Conservation (phyloP, 1,284 basidiomycete species). For the Irpex lacteus region DNA sequence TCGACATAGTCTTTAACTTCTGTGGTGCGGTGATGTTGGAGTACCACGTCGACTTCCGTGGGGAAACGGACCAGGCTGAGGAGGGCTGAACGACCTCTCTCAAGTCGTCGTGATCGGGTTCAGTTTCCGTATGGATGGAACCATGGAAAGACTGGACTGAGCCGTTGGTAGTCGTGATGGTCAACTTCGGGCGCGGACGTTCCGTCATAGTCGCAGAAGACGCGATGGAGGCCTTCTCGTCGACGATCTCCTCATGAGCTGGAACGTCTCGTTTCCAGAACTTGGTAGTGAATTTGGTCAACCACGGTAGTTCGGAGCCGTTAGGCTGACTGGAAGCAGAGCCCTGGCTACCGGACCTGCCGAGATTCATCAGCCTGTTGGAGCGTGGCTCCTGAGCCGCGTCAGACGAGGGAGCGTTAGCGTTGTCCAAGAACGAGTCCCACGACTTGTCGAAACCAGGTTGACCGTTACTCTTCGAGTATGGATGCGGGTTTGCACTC, state of each 20-base stretch:
- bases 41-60: slow-evolving; percentile 37
- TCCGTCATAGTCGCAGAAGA: not conserved
- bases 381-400: slow-evolving; percentile 17
- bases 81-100: slow-evolving; percentile 26
- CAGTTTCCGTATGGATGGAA: not conserved
- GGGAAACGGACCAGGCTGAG: slow-evolving; percentile 42
- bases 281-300: slow-evolving; percentile 27
- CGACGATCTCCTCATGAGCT: slow-evolving; percentile 7
- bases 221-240: slow-evolving; percentile 3
- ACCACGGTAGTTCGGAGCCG: slow-evolving; percentile 13
- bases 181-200: slow-evolving; percentile 36
- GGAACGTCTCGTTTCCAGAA: slow-evolving; percentile 19
- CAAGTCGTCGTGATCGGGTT: not conserved
- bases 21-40: slow-evolving; percentile 23
- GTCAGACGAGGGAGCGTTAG: slow-evolving; percentile 20
- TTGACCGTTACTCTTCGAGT: slow-evolving; percentile 29
- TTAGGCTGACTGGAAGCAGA: slow-evolving; percentile 21
- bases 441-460: slow-evolving; percentile 43
- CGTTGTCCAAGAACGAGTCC: slow-evolving; percentile 47
- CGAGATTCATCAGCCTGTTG: slow-evolving; percentile 44
- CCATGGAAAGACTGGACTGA: slow-evolving; percentile 10
- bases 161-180: slow-evolving; percentile 41
- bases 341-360: slow-evolving; percentile 33
- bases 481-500: slow-evolving; percentile 26
- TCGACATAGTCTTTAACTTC: slow-evolving; percentile 13